Percentiles rank a stretch among this genome's conserved stretches.
phyloP scores from a whole-genome alignment of 1,139 yeast species.

The Maudiozyma humilis region DNA sequence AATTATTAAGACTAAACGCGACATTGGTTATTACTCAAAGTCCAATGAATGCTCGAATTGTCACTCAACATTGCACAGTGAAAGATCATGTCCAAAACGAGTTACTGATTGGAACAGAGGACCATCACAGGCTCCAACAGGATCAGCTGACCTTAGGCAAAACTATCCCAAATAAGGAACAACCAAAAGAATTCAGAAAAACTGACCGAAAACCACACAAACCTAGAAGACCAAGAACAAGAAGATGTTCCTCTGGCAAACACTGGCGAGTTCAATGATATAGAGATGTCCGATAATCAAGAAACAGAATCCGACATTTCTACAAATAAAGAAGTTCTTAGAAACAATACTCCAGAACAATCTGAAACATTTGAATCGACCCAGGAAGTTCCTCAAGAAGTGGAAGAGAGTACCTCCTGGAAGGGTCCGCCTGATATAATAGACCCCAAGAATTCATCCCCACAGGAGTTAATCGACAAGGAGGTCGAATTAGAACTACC shows the following conservation, averaged over 20 bases:
- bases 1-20: background rate
- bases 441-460: too few relatives aligned
- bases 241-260: too few relatives aligned
- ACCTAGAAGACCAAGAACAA: too few relatives aligned
- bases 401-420: background rate
- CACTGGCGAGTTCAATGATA: too few relatives aligned
- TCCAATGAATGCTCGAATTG: background rate
- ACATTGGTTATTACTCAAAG: background rate
- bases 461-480: too few relatives aligned
- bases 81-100: background rate
- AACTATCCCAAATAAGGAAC: background rate
- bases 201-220: too few relatives aligned
- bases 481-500: background rate
- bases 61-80: background rate
- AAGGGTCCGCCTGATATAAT: background rate
- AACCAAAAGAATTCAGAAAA: too few relatives aligned
- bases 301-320: too few relatives aligned
- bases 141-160: background rate
- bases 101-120: too few relatives aligned
- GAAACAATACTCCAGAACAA: background rate
- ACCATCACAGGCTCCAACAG: background rate
- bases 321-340: background rate
- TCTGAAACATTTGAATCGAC: background rate
- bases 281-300: too few relatives aligned
- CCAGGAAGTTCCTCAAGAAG: background rate